Base-by-base conservation (phyloP, 805 yeast species). In the Candida loeiensis region DNA sequence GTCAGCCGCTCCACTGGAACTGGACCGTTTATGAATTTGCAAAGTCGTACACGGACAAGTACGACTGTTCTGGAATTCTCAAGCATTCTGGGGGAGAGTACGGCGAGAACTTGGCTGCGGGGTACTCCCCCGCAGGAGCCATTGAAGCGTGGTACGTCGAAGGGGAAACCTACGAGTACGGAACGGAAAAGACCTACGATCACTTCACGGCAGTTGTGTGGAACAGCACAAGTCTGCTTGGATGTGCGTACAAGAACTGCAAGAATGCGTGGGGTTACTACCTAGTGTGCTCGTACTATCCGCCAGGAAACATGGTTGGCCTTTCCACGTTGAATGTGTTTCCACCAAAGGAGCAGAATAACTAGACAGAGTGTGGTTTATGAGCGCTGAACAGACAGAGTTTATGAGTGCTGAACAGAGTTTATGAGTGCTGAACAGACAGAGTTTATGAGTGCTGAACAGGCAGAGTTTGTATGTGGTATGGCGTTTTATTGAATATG, bases 61-160 rank as follows among this genome's bases (percentile, higher is more conserved):
- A 66, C 46, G 54, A 55, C 28, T 67, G 73, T 44, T 54, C 64
- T 28, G 67, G 70, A 5, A 47, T 49, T 14, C 50, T 68, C 24
- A 41, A 37, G 7, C 73, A 68, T 47, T 59, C 67, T 11, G 63
- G 63, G 4, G 68, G 68, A 0, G 48, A 50, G 0, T 62, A 53
- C 48, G 72, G 73, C 4, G 73, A 67, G 39, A 68, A 68, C 45
- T 50, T 68, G 31, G 70, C 72, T 2, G 48, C 62, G 12, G 73
- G 73, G 0, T 66, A 61, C 44, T 40, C 62, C 6, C 54, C 63
- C 2, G 46, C 45, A 2, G 63, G 64, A 5, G 65, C 72, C 4
- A 51, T 60, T 2, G 52, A 62, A 26, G 73, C 69, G 2, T 68
- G 73, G 73, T 68, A 68, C 50, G 44, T 48, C 13, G 73, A 68